These are phyloP conservation scores for Candida tropicalis DNA, from an alignment of 1,139 yeast genomes.

Conservation along the genomic window DNA sequence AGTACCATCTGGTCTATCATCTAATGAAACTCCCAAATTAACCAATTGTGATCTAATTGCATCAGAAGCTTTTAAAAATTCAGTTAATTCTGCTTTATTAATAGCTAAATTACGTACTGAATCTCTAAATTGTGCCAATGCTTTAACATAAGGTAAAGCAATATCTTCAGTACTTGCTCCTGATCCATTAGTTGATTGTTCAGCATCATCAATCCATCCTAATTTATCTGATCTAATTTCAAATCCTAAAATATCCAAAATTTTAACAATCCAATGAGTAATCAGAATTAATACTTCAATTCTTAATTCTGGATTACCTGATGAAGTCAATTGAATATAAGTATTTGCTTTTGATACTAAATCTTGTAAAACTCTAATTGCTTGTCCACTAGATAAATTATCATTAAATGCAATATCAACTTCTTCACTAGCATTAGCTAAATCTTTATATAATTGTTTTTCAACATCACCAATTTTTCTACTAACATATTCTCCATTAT, in stretches of 20 bases:
- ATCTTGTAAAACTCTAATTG: slow-evolving; percentile 64
- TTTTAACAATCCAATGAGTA: slow-evolving; percentile 70
- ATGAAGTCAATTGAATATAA: slow-evolving; percentile 58
- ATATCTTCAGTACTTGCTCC: slow-evolving; percentile 59
- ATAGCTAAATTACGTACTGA: slow-evolving; percentile 75
- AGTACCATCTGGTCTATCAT: slow-evolving; percentile 80
- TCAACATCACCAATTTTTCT: slow-evolving; percentile 59
- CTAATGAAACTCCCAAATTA: slow-evolving; percentile 78
- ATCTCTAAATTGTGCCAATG: slow-evolving; percentile 80
- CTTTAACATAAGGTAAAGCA: slow-evolving; percentile 78
- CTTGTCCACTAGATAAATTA: slow-evolving; percentile 79
- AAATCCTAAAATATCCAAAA: slow-evolving; percentile 75
- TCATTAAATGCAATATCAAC: slow-evolving; percentile 86
- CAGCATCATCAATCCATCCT: slow-evolving; percentile 69
- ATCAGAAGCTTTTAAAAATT: slow-evolving; percentile 55
- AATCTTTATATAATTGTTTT: slow-evolving; percentile 53
- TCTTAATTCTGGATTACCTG: slow-evolving; percentile 50
- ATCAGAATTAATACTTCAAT: slow-evolving; percentile 68
- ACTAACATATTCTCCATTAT: slow-evolving; percentile 49
- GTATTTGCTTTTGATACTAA: slow-evolving; percentile 71
- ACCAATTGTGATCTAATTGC: slow-evolving; percentile 57
- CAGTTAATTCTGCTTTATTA: slow-evolving; percentile 54
- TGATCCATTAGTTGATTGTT: slow-evolving; percentile 15
- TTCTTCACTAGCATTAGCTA: slow-evolving; percentile 56
- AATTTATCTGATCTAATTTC: slow-evolving; percentile 65